A percentile compares a stretch with the other conserved stretches of the same genome.
Evolutionary conservation across 179 eudicot genomes (phyloP).

Genomic region (Actinidia chinensis): DNA sequence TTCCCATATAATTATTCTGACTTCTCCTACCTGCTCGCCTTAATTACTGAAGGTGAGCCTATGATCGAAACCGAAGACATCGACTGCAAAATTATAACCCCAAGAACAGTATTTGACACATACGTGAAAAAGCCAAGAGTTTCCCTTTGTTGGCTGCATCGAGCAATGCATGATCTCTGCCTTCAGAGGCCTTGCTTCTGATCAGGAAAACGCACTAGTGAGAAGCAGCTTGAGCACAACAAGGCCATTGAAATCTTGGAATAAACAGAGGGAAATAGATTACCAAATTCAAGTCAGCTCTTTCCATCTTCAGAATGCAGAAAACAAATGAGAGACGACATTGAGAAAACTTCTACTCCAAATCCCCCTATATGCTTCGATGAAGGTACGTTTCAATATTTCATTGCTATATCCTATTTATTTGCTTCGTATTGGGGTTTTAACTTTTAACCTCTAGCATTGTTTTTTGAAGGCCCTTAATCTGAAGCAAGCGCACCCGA

Average conservation of each 20-base stretch:
- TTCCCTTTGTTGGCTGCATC: conserved; percentile 52
- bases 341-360: conserved; percentile 23
- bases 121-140: conserved; percentile 62
- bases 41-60: conserved; percentile 34
- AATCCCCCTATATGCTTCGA: conserved; percentile 23
- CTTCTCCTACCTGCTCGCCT: conserved; percentile 11
- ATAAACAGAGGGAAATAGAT: conserved; percentile 26
- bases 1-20: conserved; percentile 14
- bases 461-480: conserved; percentile 31
- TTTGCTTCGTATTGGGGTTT: not conserved
- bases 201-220: conserved; percentile 43
- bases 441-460: not conserved
- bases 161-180: conserved; percentile 40
- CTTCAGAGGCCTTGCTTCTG: conserved; percentile 42
- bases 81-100: conserved; percentile 46
- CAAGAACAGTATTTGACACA: conserved; percentile 62
- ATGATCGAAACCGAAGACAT: conserved; percentile 38
- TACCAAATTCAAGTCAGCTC: conserved; percentile 15
- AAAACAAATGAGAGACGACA: conserved; percentile 22
- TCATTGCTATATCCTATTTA: not conserved
- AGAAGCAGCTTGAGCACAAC: conserved; percentile 40
- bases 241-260: conserved; percentile 25
- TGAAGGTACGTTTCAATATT: conserved; percentile 24
- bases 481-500: conserved; percentile 33
- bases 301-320: conserved; percentile 26